phyloP scores from a whole-genome alignment of 257 asterid genomes.

The Lycium ferocissimum region DNA sequence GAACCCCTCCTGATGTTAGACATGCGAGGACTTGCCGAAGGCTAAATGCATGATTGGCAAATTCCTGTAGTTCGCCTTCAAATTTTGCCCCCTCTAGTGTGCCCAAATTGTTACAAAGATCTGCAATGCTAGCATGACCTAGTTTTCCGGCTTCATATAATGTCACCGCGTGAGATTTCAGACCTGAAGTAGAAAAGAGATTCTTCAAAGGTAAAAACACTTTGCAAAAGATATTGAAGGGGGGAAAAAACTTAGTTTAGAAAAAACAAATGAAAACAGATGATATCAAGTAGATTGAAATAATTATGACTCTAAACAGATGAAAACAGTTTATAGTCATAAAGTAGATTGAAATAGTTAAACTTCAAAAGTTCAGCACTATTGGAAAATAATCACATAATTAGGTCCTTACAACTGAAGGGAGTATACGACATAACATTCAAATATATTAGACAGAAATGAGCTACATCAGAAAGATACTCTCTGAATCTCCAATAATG shows the following conservation, averaged over 20 bases:
- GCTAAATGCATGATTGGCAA: slow-evolving; percentile 99
- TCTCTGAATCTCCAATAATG: not conserved
- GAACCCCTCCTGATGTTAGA: slow-evolving; percentile 85
- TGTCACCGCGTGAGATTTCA: slow-evolving; percentile 97
- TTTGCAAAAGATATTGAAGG: not conserved
- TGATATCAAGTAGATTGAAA: not conserved
- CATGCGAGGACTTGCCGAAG: slow-evolving; percentile 91
- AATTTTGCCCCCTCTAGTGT: slow-evolving; percentile 91
- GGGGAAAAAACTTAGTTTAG: not conserved
- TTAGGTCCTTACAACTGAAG: not conserved
- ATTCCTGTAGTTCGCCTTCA: slow-evolving; percentile 99
- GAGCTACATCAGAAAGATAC: not conserved
- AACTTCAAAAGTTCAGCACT: not conserved
- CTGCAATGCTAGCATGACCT: slow-evolving; percentile 86
- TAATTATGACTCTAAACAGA: too few relatives aligned
- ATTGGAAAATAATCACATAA: not conserved
- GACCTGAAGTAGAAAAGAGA: slow-evolving; percentile 54
- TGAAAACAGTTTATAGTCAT: too few relatives aligned
- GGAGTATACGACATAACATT: not conserved
- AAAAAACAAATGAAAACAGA: not conserved
- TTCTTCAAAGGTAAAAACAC: not conserved
- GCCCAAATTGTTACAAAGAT: slow-evolving; percentile 89
- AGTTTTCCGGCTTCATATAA: slow-evolving; percentile 98
- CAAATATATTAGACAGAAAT: not conserved
- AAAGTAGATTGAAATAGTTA: too few relatives aligned